These are phyloP conservation scores for Phytophthora foliorum DNA, from an alignment of 352 stramenopile species.

Conservation along the genomic window DNA sequence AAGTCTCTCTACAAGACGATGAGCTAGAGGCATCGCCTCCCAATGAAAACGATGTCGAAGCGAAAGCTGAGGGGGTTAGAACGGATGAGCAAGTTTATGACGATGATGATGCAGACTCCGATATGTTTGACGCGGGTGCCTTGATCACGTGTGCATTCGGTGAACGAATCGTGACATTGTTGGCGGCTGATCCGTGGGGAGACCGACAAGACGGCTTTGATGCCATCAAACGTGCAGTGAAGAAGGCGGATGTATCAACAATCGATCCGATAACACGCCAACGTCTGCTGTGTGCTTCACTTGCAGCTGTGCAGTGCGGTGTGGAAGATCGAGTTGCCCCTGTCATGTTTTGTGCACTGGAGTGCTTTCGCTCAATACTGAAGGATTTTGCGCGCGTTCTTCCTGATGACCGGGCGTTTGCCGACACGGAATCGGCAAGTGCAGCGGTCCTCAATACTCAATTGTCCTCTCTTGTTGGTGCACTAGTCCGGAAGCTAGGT, in stretches of 20 bases:
- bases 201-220: constrained; percentile 86
- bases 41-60: constrained; percentile 13
- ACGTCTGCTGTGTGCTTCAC: constrained; percentile 69
- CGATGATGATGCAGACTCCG: constrained; percentile 13
- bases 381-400: constrained; percentile 69
- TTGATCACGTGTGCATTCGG: constrained; percentile 78
- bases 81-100: constrained; percentile 9
- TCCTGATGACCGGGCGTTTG: constrained; percentile 47
- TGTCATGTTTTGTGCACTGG: constrained; percentile 88
- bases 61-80: neutral
- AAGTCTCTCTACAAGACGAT: constrained; percentile 9
- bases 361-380: constrained; percentile 72
- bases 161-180: constrained; percentile 70
- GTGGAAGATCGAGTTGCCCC: constrained; percentile 81
- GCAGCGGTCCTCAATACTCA: constrained; percentile 61
- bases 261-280: constrained; percentile 45
- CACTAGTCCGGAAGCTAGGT: constrained; percentile 68
- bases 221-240: constrained; percentile 69
- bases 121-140: constrained; percentile 67
- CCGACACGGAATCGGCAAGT: constrained; percentile 35
- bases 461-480: constrained; percentile 58
- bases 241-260: constrained; percentile 62
- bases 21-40: neutral
- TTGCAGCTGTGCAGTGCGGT: constrained; percentile 76
- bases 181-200: constrained; percentile 81